Evolutionary conservation across 139 green algal species (phyloP), one percentile per base, ranked within the genome.

Genomic region (Chlamydomonas incerta): DNA sequence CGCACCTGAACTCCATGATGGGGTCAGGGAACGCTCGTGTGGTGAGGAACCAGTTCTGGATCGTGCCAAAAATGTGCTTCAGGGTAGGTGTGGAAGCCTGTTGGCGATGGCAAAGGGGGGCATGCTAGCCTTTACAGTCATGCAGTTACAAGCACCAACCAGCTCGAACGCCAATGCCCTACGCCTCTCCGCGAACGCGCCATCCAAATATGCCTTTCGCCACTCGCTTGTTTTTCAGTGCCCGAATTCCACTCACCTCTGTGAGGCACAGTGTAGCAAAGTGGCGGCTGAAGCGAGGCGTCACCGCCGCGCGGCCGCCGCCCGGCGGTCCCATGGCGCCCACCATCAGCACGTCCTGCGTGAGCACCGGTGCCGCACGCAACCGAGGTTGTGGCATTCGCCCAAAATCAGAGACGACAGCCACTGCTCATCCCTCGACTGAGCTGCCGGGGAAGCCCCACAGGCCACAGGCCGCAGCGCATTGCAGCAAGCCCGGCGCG

Each of bases 241-340:
- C n/a, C n/a, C n/a, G n/a, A n/a, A n/a, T n/a, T n/a, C n/a, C 24
- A 2, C 76, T 14, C 31, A 85, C 79, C 52, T 94, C 91, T 0
- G 90, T 92, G 31, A 95, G 35, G 52, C 83, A 85, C 23, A 95
- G 21, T 4, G 77, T 73, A 73, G 88, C 73, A 86, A 95, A 94
- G 87, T 96, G 93, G 80, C 93, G 91, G 11, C 86, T 85, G 81
- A 94, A 94, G 66, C 94, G 91, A 50, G 89, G 80, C 24, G 92
- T 97, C 70, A 95, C 87, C 58, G 72, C 72, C 41, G 91, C 94
- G 57, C 93, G 92, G 29, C 94, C 93, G 26, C 94, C 94, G 14
- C 94, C 93, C 6, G 93, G 93, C 3, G 93, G 90, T 0, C 92
- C 93, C 93, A 96, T 96, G 23, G 94, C 94, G 11, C 91, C 88